Evolutionary conservation across 805 yeast species (phyloP).

Genomic region (Cephaloascus fragrans): DNA sequence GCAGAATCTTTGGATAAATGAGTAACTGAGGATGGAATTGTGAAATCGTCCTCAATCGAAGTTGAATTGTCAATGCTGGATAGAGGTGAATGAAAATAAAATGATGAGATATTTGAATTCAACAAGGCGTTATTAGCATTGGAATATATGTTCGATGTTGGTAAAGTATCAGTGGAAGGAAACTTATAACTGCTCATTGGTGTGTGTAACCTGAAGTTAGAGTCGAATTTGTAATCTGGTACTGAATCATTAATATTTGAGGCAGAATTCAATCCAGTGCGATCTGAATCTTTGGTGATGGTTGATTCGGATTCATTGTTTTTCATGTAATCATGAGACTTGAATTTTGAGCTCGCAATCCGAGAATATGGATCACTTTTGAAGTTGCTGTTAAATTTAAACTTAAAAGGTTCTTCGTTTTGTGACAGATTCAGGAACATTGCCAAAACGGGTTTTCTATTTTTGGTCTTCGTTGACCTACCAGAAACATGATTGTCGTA

Average conservation of each 20-base stretch:
- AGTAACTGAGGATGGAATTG: background rate
- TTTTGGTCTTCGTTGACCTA: background rate
- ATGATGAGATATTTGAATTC: background rate
- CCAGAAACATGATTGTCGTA: no score
- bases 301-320: background rate
- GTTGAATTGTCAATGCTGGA: background rate
- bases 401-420: no score
- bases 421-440: constrained; percentile 16
- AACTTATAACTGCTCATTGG: background rate
- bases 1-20: no score
- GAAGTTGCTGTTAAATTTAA: no score
- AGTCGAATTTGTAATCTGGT: no score
- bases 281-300: background rate
- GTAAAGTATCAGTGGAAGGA: background rate
- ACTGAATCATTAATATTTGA: no score
- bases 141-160: background rate
- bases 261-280: background rate
- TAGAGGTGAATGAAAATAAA: background rate
- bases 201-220: no score
- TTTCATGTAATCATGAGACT: background rate
- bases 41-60: background rate
- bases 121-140: no score
- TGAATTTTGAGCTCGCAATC: background rate
- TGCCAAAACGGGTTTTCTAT: constrained; percentile 12
- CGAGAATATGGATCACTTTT: background rate